Base-by-base conservation (phyloP, 2,329 filamentous ascomycete species). In the Exophiala calicioides region DNA sequence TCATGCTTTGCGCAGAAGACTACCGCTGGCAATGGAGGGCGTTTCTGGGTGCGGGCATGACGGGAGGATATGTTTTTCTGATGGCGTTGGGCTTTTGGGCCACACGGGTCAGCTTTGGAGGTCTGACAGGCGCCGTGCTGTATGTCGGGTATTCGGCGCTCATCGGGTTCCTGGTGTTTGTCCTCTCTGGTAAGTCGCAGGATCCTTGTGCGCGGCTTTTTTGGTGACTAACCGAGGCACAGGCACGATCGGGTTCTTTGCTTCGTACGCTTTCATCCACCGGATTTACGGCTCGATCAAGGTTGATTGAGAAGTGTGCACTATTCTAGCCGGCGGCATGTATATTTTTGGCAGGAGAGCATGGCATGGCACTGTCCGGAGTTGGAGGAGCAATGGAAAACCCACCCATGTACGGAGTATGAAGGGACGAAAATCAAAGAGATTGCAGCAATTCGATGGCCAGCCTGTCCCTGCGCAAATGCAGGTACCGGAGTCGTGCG, bases 1-100 rank as follows among this genome's bases (percentile, higher is more conserved):
- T 97, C 75, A 67, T 98, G 59, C 82, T 98, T 10, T 97, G 91
- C 65, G 84, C 88, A 0, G 93, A 98, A 72, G 93, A 98, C 70
- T 98, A 98, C 71, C 87, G 95, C 67, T 98, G 93, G 93, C 93
- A 97, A 62, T 98, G 93, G 93, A 82, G 93, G 41, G 85, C 90
- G 4, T 98, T 98, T 73, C 79, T 89, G 50, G 91, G 89, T 2
- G 90, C 90, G 1, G 93, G 93, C 48, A 91, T 90, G 63, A 94
- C 86, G 41, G 90, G 90, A 1, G 80, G 81, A 10, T 98, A 97
- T 65, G 90, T 98, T 34, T 97, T 97, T 68, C 72, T 86, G 29
- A 94, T 95, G 67, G 90, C 90, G 42, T 70, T 98, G 58, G 77
- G 96, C 42, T 97, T 96, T 71, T 93, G 93, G 80, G 73, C 90